A percentile compares a stretch with the other conserved stretches of the same genome.
Conservation (phyloP, 1,139 yeast species). For the Suhomyces taliae region DNA sequence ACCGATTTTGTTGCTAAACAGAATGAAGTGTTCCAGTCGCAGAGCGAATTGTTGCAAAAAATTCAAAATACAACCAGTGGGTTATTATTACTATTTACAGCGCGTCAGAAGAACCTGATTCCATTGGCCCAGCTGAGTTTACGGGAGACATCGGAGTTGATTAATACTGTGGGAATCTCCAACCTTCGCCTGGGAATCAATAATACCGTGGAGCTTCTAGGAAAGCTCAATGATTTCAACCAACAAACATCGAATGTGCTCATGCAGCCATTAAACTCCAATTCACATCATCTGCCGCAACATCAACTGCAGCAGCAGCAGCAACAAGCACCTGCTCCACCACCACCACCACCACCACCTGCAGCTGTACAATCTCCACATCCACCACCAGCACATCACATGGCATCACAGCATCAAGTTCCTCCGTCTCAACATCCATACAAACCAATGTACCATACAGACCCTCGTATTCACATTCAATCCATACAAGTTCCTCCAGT, state of each 20-base stretch:
- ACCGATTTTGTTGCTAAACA: slow-evolving; percentile 21
- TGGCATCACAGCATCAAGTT: neutral
- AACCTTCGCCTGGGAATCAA: slow-evolving; percentile 19
- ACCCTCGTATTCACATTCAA: neutral
- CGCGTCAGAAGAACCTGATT: slow-evolving; percentile 17
- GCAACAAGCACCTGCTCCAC: neutral
- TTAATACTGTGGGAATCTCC: slow-evolving; percentile 5
- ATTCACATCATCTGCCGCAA: neutral
- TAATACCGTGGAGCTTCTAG: slow-evolving; percentile 19
- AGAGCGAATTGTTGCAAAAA: slow-evolving; percentile 22
- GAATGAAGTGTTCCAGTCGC: slow-evolving; percentile 20
- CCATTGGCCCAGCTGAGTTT: slow-evolving; percentile 22
- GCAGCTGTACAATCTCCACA: neutral
- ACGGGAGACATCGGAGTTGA: slow-evolving; percentile 18
- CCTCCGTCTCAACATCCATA: neutral
- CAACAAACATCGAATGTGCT: slow-evolving; percentile 1
- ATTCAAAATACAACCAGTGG: slow-evolving; percentile 24
- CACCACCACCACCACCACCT: neutral
- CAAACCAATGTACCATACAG: neutral
- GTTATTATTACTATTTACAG: slow-evolving; percentile 19
- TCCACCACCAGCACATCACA: neutral
- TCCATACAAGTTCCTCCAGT: neutral
- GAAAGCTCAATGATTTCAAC: slow-evolving; percentile 13
- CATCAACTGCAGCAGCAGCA: neutral
- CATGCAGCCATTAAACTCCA: neutral